A percentile compares a stretch with the other conserved stretches of the same genome.
Evolutionary conservation across 441 rosid genomes (phyloP).

Genomic region (Populus hybrid): DNA sequence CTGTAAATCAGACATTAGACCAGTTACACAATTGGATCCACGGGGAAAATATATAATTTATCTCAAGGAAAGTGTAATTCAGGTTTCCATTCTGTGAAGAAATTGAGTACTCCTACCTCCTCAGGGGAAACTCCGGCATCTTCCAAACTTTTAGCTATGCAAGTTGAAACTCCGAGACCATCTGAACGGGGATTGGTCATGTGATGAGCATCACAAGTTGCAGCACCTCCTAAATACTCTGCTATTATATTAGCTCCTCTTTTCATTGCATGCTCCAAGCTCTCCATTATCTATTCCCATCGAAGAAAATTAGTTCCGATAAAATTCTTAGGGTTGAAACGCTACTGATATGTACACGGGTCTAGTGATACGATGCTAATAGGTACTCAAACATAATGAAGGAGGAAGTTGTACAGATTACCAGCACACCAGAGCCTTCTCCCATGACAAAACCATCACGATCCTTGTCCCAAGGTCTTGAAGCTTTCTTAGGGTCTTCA

Average conservation of each 20-base stretch:
- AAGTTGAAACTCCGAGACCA: slow-evolving; percentile 65
- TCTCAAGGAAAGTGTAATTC: background rate
- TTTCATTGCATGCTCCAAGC: slow-evolving; percentile 66
- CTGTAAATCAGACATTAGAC: slow-evolving; percentile 21
- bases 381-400: background rate
- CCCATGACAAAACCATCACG: slow-evolving; percentile 80
- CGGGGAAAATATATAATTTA: background rate
- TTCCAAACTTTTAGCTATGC: slow-evolving; percentile 53
- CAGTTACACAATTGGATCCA: background rate
- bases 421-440: slow-evolving; percentile 69
- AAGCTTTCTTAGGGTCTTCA: slow-evolving; percentile 49
- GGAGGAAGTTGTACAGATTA: slow-evolving; percentile 10
- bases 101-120: slow-evolving; percentile 34
- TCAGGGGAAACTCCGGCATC: slow-evolving; percentile 67
- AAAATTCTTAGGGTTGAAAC: background rate
- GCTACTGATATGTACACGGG: background rate
- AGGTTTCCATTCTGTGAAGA: background rate
- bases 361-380: background rate
- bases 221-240: slow-evolving; percentile 62
- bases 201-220: slow-evolving; percentile 75
- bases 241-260: slow-evolving; percentile 66
- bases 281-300: slow-evolving; percentile 53
- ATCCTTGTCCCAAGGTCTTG: slow-evolving; percentile 68
- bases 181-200: slow-evolving; percentile 66
- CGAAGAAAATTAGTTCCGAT: background rate